phyloP scores from a whole-genome alignment of 1,284 basidiomycete genomes.

The Heterobasidion annosum region DNA sequence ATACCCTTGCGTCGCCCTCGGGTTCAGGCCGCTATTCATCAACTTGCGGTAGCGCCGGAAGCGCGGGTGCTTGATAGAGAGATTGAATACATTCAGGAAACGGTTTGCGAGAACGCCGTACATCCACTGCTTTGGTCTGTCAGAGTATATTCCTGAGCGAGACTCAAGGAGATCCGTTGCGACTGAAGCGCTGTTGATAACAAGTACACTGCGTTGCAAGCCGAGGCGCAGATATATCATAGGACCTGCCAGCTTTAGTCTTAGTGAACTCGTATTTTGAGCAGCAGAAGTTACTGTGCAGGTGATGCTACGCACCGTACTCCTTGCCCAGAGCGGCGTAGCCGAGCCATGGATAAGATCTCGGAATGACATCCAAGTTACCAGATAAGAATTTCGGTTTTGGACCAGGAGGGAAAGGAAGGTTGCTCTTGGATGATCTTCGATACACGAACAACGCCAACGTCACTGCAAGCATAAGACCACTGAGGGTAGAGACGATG shows the following conservation, averaged over 20 bases:
- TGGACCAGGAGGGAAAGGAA: neutral
- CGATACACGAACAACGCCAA: too few species aligned
- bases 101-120: conserved; percentile 31
- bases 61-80: conserved; percentile 27
- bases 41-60: conserved; percentile 31
- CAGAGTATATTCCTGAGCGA: conserved; percentile 31
- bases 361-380: neutral
- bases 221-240: neutral
- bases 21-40: conserved; percentile 25
- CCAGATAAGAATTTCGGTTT: neutral
- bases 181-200: conserved; percentile 25
- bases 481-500: too few species aligned
- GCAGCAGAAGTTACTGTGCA: neutral
- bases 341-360: neutral
- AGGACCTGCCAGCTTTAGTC: neutral
- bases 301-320: neutral
- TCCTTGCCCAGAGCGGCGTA: neutral
- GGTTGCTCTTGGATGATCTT: too few species aligned
- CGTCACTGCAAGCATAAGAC: too few species aligned
- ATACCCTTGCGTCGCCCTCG: conserved; percentile 23
- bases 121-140: conserved; percentile 32
- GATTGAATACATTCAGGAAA: conserved; percentile 15
- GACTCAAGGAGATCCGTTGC: conserved; percentile 27
- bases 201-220: conserved; percentile 12
- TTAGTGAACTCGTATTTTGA: neutral